Evolutionary conservation across 495 filamentous ascomycete genomes (phyloP).

Genomic region (Xylaria curta): DNA sequence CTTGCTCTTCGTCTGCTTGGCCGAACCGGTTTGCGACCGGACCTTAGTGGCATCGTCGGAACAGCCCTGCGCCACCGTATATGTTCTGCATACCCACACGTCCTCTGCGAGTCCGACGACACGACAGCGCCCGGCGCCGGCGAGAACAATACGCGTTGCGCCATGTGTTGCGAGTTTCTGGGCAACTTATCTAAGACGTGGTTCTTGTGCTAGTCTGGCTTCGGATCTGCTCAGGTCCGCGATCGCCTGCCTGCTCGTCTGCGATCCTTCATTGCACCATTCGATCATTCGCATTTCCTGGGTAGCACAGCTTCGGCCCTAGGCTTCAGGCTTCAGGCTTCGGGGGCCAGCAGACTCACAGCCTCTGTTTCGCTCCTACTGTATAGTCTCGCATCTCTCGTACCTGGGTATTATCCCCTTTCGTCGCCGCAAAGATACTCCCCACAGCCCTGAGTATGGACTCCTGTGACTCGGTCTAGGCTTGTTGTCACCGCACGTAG

Average conservation of each 20-base stretch:
- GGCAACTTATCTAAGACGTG: conserved; percentile 35
- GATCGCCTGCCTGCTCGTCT: conserved; percentile 11
- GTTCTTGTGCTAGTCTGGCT: conserved; percentile 30
- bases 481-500: conserved; percentile 7
- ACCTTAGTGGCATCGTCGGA: conserved; percentile 10
- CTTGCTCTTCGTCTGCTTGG: conserved; percentile 9
- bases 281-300: conserved; percentile 10
- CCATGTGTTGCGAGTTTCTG: conserved; percentile 35
- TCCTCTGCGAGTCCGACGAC: conserved; percentile 15
- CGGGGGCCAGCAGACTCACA: not conserved
- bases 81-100: not conserved
- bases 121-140: conserved; percentile 31
- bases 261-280: not conserved
- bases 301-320: not conserved
- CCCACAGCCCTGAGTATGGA: conserved; percentile 21
- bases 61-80: conserved; percentile 13
- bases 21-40: conserved; percentile 17
- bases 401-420: not conserved
- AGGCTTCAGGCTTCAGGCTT: no score
- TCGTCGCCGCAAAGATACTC: not conserved
- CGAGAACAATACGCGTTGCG: conserved; percentile 28
- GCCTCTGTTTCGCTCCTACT: not conserved
- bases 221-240: conserved; percentile 26
- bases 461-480: conserved; percentile 21
- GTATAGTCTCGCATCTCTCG: not conserved